These are phyloP conservation scores for Diaporthe destruens DNA, from an alignment of 2,329 filamentous ascomycete species.

Conservation along the genomic window DNA sequence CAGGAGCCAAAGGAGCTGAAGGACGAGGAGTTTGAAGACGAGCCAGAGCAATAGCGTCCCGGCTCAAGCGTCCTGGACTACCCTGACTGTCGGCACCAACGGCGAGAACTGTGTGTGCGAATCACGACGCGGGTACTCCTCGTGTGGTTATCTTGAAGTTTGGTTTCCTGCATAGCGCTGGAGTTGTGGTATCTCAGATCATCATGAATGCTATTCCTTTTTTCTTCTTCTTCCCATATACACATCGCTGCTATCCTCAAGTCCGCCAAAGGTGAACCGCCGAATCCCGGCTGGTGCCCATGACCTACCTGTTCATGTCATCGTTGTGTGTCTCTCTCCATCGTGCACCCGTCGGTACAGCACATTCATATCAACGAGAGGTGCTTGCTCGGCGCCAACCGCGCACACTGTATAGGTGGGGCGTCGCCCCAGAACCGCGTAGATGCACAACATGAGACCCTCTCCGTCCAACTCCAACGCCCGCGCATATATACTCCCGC, in stretches of 20 bases:
- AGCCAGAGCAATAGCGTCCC: slow-evolving; percentile 48
- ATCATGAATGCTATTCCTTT: slow-evolving; percentile 36
- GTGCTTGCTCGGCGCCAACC: slow-evolving; percentile 7
- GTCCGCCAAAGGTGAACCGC: neutral
- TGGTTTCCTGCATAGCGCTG: slow-evolving; percentile 56
- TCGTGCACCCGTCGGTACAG: slow-evolving; percentile 32
- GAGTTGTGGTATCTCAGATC: slow-evolving; percentile 51
- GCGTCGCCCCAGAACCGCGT: neutral
- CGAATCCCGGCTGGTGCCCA: slow-evolving; percentile 3
- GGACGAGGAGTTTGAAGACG: slow-evolving; percentile 69
- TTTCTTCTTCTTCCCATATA: neutral
- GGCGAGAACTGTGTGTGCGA: no score
- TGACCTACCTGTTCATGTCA: slow-evolving; percentile 10
- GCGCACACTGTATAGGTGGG: neutral
- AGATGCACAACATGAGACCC: neutral
- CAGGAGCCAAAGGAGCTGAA: slow-evolving; percentile 89
- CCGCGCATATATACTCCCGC: neutral
- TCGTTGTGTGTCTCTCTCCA: slow-evolving; percentile 13
- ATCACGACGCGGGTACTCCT: neutral
- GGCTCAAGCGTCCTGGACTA: neutral
- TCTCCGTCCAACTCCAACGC: neutral
- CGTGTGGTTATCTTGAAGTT: slow-evolving; percentile 39
- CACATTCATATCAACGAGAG: slow-evolving; percentile 11
- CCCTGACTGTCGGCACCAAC: neutral
- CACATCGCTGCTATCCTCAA: slow-evolving; percentile 9